Percentiles rank a stretch among this genome's conserved stretches.
Evolutionary conservation across 257 asterid species (phyloP).

Genomic region (Gentiana macrophylla): DNA sequence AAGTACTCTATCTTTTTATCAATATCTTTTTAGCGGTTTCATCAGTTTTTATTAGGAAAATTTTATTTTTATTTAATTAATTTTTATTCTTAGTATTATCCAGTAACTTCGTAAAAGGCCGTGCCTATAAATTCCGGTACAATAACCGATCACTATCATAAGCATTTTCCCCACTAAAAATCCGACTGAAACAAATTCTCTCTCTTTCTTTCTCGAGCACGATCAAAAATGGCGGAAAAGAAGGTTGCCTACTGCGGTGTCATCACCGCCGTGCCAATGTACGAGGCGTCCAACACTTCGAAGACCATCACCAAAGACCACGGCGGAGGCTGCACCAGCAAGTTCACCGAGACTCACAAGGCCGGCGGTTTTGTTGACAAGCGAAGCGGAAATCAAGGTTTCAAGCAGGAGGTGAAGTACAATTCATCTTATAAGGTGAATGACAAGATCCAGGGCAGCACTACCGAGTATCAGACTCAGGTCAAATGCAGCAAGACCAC

Average conservation of each 20-base stretch:
- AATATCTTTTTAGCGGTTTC: no score
- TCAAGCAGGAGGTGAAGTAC: conserved; percentile 10
- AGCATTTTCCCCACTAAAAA: neutral
- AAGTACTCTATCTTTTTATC: no score
- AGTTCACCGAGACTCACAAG: conserved; percentile 3
- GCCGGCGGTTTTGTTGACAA: conserved; percentile 8
- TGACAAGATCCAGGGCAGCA: conserved; percentile 1
- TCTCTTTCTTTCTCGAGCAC: no score
- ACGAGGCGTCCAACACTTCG: neutral
- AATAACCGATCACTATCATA: no score
- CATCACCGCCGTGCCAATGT: neutral
- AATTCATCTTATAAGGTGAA: conserved; percentile 3
- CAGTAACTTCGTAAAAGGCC: no score
- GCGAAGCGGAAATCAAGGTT: conserved; percentile 10
- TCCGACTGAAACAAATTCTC: no score
- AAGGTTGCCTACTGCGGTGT: neutral
- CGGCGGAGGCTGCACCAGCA: conserved; percentile 7
- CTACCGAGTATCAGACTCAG: conserved; percentile 15
- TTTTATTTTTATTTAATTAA: no score
- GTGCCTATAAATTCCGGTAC: no score
- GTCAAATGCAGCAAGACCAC: neutral
- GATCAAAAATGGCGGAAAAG: neutral
- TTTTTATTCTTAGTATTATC: no score
- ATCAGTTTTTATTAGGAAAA: no score
- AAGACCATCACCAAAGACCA: conserved; percentile 6